phyloP scores from a whole-genome alignment of 257 asterid species.

The Ehretia macrophylla region DNA sequence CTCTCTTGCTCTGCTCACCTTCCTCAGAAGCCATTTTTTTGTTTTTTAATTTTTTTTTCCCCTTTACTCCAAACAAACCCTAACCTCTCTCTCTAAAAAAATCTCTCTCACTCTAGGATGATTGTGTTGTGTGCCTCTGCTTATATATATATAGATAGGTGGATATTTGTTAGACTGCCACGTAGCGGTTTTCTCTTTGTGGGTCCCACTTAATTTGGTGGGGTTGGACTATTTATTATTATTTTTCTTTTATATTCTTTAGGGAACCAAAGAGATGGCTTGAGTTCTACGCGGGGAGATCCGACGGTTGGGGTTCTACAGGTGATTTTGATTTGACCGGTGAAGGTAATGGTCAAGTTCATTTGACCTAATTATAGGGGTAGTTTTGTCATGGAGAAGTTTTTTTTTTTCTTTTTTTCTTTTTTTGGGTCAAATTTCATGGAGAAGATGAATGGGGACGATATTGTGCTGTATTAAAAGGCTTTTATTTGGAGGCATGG shows the following conservation, averaged over 20 bases:
- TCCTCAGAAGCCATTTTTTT: neutral
- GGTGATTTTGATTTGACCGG: neutral
- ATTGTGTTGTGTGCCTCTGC: neutral
- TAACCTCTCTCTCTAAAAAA: neutral
- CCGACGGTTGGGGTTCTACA: neutral
- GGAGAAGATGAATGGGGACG: too few relatives aligned
- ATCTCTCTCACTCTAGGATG: neutral
- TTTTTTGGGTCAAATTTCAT: too few relatives aligned
- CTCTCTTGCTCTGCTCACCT: neutral
- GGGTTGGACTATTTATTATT: neutral
- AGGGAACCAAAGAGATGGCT: neutral
- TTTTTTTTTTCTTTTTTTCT: too few relatives aligned
- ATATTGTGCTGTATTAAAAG: too few relatives aligned
- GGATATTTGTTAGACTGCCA: neutral
- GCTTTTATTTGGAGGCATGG: too few relatives aligned
- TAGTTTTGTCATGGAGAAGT: too few relatives aligned
- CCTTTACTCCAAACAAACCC: neutral
- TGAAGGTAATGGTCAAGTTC: too few relatives aligned
- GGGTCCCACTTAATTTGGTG: neutral
- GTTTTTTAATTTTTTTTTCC: too few relatives aligned
- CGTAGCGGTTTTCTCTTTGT: neutral
- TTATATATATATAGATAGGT: neutral
- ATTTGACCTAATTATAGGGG: too few relatives aligned
- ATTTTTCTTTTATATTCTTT: neutral
- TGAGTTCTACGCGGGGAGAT: neutral